Percentiles rank a stretch among this genome's conserved stretches.
phyloP scores from a whole-genome alignment of 1,139 yeast genomes.

The Arxiozyma bovina region DNA sequence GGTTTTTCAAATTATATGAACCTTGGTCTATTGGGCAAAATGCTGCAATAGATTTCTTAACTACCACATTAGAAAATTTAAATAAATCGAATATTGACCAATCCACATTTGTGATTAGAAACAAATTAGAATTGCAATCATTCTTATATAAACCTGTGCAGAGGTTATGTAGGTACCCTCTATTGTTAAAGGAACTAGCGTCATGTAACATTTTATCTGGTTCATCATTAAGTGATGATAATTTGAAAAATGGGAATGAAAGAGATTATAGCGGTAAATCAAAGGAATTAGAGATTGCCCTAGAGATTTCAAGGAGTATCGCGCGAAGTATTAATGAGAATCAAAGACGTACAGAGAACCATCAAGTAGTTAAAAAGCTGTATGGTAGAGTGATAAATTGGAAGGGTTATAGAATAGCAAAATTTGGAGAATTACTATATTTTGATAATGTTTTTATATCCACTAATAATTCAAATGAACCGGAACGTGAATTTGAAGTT shows the following conservation, averaged over 20 bases:
- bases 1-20: constrained; percentile 81
- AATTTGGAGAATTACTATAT: constrained; percentile 77
- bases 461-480: constrained; percentile 40
- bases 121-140: constrained; percentile 83
- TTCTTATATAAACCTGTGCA: constrained; percentile 90
- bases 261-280: constrained; percentile 37
- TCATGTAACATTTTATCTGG: constrained; percentile 31
- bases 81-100: constrained; percentile 6
- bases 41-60: constrained; percentile 74
- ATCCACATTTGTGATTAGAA: constrained; percentile 50
- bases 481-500: constrained; percentile 82
- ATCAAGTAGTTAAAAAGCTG: constrained; percentile 58
- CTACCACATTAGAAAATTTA: constrained; percentile 35
- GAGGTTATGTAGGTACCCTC: constrained; percentile 86
- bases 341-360: constrained; percentile 85
- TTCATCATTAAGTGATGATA: constrained; percentile 3
- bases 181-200: constrained; percentile 64
- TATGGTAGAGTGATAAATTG: constrained; percentile 74
- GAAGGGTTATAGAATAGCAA: constrained; percentile 81
- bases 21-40: constrained; percentile 85
- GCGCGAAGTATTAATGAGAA: constrained; percentile 91
- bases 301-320: constrained; percentile 57
- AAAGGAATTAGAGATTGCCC: constrained; percentile 62
- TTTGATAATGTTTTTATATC: constrained; percentile 70
- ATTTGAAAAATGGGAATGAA: not conserved